These are phyloP conservation scores for Cylindrodendrum hubeiense DNA, from an alignment of 2,329 filamentous ascomycete species.

Conservation along the genomic window DNA sequence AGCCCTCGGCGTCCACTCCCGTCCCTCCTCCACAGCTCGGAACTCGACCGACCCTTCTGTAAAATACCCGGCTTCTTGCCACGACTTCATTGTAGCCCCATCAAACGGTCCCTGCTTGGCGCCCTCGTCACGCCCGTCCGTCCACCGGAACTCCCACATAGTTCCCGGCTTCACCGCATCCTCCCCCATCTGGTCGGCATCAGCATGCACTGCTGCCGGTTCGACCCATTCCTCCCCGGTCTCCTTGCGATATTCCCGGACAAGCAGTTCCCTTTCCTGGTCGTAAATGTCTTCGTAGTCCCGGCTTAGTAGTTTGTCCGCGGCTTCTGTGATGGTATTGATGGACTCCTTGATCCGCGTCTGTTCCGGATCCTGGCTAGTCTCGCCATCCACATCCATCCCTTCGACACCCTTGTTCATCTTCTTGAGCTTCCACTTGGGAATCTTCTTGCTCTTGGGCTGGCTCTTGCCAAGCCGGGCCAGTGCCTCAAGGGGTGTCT, in stretches of 20 bases:
- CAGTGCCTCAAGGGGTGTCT: conserved; percentile 90
- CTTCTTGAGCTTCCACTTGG: conserved; percentile 79
- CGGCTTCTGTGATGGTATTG: conserved; percentile 86
- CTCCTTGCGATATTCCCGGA: conserved; percentile 85
- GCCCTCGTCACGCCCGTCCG: conserved; percentile 84
- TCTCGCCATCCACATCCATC: conserved; percentile 77
- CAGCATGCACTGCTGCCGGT: conserved; percentile 51
- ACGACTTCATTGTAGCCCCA: conserved; percentile 85
- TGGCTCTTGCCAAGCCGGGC: conserved; percentile 81
- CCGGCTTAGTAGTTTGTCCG: conserved; percentile 85
- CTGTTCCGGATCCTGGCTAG: conserved; percentile 75
- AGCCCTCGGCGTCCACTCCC: conserved; percentile 63
- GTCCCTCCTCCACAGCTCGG: conserved; percentile 67
- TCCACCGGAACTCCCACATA: conserved; percentile 92
- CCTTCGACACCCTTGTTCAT: conserved; percentile 64
- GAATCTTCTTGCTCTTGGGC: conserved; percentile 69
- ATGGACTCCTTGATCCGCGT: conserved; percentile 78
- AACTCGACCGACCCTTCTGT: conserved; percentile 82
- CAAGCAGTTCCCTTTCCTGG: conserved; percentile 83
- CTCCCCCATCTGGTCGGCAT: conserved; percentile 35
- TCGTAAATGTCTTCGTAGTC: conserved; percentile 95
- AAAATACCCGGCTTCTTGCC: conserved; percentile 94
- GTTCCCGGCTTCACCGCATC: conserved; percentile 36
- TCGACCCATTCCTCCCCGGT: conserved; percentile 87
- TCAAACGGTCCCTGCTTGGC: conserved; percentile 90